phyloP scores from a whole-genome alignment of 2,329 filamentous ascomycete genomes.

The Penicillium expansum region DNA sequence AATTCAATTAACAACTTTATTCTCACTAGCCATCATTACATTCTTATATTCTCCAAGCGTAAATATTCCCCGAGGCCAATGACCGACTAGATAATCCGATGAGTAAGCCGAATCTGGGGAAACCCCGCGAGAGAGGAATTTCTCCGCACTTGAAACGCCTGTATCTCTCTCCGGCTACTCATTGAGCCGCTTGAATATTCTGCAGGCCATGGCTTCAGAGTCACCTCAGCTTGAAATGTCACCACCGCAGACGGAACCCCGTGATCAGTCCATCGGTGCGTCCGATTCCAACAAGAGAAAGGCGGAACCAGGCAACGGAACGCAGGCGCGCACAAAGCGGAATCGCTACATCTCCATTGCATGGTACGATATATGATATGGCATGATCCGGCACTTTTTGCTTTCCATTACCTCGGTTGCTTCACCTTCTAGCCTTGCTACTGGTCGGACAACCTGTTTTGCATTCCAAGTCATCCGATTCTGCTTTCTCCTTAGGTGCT shows the following conservation, averaged over 20 bases:
- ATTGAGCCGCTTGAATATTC: constrained; percentile 1
- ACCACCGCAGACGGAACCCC: constrained; percentile 22
- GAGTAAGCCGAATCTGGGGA: constrained; percentile 33
- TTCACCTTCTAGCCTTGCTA: background rate
- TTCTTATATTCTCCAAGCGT: background rate
- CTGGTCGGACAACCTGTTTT: background rate
- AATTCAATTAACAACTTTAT: background rate
- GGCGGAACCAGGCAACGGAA: constrained; percentile 44
- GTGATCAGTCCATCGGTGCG: constrained; percentile 25
- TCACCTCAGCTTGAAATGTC: constrained; percentile 31
- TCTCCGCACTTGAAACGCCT: constrained; percentile 32
- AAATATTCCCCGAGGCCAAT: constrained; percentile 10
- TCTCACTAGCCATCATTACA: background rate
- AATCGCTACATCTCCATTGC: constrained; percentile 67
- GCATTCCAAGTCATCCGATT: constrained; percentile 10
- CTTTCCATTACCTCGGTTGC: constrained; percentile 2
- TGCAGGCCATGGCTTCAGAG: constrained; percentile 34
- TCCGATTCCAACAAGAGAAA: constrained; percentile 41
- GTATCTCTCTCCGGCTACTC: constrained; percentile 13
- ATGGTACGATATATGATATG: constrained; percentile 51
- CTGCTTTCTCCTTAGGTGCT: background rate
- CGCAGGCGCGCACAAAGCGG: constrained; percentile 58
- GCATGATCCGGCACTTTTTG: constrained; percentile 12
- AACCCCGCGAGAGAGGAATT: constrained; percentile 36
- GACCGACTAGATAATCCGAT: constrained; percentile 8